Base-by-base conservation (phyloP, 495 filamentous ascomycete genomes). In the Penicillium crystallinum region DNA sequence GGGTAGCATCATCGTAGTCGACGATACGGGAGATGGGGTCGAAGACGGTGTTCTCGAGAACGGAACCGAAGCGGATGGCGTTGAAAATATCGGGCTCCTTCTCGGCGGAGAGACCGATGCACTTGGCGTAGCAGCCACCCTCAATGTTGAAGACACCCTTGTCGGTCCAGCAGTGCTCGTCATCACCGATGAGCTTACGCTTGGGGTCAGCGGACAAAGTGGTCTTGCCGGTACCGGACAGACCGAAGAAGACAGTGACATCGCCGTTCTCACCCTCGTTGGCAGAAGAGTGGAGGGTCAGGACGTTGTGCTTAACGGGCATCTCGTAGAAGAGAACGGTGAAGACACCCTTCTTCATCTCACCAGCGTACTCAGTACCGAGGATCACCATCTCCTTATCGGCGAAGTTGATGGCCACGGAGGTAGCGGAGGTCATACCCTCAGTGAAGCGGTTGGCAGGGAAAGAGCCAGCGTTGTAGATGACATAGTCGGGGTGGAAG, bases 331-430 rank as follows among this genome's bases (percentile, higher is more conserved):
- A 98, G 62, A 98, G 81, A 53, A 98, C 89, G 45, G 93, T 98
- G 82, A 98, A 97, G 74, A 98, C 80, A 69, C 93, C 95, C 84
- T 97, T 97, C 84, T 97, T 98, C 93, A 98, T 98, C 82, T 97
- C 92, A 63, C 93, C 93, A 53, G 93, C 93, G 68, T 98, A 98
- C 80, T 98, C 93, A 34, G 93, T 97, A 67, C 93, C 93, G 44
- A 98, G 84, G 73, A 98, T 97, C 61, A 98, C 93, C 93, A 98
- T 86, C 77, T 92, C 88, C 80, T 89, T 89, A 63, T 91, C 88
- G 61, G 84, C 84, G 56, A 92, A 91, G 74, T 92, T 92, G 72
- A 92, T 86, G 49, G 88, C 84, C 22, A 92, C 88, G 8, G 88
- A 91, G 15, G 88, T 92, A 40, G 86, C 83, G 3, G 93, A 97